Base-by-base conservation (phyloP, 495 filamentous ascomycete species). In the Trichocladium uniseriatum region DNA sequence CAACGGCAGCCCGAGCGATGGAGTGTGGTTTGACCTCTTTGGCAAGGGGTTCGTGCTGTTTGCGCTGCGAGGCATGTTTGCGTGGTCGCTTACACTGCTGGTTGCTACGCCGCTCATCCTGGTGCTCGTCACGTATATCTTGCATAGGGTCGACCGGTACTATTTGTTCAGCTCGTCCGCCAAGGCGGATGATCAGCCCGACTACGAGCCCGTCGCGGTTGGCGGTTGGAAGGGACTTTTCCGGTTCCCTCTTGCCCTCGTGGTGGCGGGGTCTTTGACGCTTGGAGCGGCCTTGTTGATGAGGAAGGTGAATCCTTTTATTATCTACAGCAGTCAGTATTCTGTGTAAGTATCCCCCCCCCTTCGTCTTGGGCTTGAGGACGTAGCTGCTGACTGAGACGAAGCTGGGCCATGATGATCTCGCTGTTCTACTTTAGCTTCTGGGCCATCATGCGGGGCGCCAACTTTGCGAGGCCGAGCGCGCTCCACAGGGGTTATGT, bases 21-120 rank as follows among this genome's bases (percentile, higher is more conserved):
- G 80, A 38, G 91, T 96, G 19, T 98, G 89, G 88, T 98, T 96
- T 61, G 92, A 97, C 63, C 63, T 96, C 2, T 94, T 95, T 48
- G 92, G 92, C 31, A 78, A 74, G 44, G 73, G 72, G 2, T 88
- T 97, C 60, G 86, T 83, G 18, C 75, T 96, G 14, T 86, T 95
- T 56, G 70, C 71, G 6, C 71, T 96, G 2, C 77, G 84, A 45
- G 88, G 86, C 5, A 70, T 96, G 49, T 96, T 97, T 63, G 89
- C 87, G 3, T 75, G 92, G 65, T 90, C 87, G 29, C 77, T 98
- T 10, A 83, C 86, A 4, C 62, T 97, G 10, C 76, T 96, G 6
- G 77, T 94, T 18, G 81, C 83, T 14, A 78, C 82, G 0, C 89
- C 90, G 3, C 55, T 95, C 48, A 70, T 81, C 21, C 65, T 97